Conservation (phyloP, 805 yeast genomes). For the Wickerhamiella occidentalis region DNA sequence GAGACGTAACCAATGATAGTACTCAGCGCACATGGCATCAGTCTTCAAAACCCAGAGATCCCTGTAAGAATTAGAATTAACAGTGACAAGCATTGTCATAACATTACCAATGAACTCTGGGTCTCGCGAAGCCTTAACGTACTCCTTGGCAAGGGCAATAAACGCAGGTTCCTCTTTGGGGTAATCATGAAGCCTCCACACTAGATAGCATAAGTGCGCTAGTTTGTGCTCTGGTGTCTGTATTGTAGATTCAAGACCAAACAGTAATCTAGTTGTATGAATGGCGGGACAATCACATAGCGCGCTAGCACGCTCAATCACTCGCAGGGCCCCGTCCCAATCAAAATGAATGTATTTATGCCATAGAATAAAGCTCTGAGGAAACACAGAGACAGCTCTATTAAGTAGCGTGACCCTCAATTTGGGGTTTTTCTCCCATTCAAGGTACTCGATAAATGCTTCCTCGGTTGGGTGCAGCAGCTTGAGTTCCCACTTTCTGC, state of each 20-base stretch:
- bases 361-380: background rate
- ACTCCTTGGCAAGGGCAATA: background rate
- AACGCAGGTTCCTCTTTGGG: background rate
- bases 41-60: background rate
- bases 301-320: background rate
- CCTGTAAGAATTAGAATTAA: background rate
- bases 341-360: background rate
- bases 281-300: background rate
- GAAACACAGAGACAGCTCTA: background rate
- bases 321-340: background rate
- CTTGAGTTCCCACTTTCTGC: constrained; percentile 2
- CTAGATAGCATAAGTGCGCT: background rate
- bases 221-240: background rate
- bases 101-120: background rate
- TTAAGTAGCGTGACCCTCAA: background rate
- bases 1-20: background rate
- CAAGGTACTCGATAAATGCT: background rate
- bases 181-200: background rate
- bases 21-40: background rate
- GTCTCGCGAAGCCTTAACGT: background rate
- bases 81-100: background rate
- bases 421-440: background rate
- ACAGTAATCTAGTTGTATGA: background rate
- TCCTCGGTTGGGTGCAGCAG: background rate
- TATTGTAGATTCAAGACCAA: background rate